Conservation (phyloP, 2,329 filamentous ascomycete species). For the Annulohypoxylon truncatum region DNA sequence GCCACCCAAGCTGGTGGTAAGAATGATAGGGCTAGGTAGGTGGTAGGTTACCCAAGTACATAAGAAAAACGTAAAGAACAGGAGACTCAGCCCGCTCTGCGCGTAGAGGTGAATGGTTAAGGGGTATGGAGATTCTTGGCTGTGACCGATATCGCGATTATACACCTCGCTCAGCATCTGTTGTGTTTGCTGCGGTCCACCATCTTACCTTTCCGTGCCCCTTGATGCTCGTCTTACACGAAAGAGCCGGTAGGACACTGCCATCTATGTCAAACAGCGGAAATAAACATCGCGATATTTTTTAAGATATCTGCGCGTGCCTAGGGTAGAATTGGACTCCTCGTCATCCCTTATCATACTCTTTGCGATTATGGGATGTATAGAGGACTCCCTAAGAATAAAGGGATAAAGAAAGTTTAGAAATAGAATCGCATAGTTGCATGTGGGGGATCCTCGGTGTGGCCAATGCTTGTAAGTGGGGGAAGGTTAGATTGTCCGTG, state of each 20-base stretch:
- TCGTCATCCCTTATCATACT: not conserved
- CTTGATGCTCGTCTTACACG: conserved; percentile 24
- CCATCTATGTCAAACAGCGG: conserved; percentile 29
- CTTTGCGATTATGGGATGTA: not conserved
- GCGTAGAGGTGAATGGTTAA: not conserved
- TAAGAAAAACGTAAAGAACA: not conserved
- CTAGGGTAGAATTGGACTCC: not conserved
- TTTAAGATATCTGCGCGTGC: not conserved
- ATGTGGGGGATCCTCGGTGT: conserved; percentile 20
- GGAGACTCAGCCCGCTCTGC: not conserved
- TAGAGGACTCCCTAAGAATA: not conserved
- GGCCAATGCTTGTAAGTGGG: not conserved
- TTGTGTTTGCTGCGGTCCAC: conserved; percentile 18
- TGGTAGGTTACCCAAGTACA: not conserved
- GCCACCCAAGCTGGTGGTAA: not conserved
- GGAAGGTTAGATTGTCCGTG: conserved; percentile 1
- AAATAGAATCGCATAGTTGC: conserved; percentile 2
- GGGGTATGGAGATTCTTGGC: not conserved
- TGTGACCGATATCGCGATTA: conserved; percentile 10
- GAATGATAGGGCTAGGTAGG: not conserved
- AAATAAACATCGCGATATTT: conserved; percentile 8
- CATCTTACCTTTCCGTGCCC: conserved; percentile 7
- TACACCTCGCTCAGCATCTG: conserved; percentile 28
- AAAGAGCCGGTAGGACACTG: conserved; percentile 12
- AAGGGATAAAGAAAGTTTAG: not conserved